phyloP scores from a whole-genome alignment of 495 filamentous ascomycete species.

The Margaritispora aquatica region DNA sequence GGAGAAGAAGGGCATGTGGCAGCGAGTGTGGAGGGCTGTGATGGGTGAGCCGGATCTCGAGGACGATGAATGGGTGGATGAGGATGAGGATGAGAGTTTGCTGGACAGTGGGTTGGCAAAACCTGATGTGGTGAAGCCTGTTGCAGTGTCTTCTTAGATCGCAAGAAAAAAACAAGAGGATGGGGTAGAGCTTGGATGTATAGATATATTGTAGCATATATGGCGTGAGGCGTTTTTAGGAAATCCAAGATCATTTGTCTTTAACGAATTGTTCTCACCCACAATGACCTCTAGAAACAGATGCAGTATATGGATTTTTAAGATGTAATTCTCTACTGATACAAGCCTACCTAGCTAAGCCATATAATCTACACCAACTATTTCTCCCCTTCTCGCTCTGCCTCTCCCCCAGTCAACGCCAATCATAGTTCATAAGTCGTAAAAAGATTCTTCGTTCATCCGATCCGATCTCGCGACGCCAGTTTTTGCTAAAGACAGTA shows the following conservation, averaged over 20 bases:
- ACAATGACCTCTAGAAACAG: not conserved
- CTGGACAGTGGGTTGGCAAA: slow-evolving; percentile 12
- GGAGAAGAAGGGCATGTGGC: slow-evolving; percentile 94
- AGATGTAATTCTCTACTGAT: not conserved
- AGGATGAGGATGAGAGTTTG: slow-evolving; percentile 23
- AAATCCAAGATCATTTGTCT: not conserved
- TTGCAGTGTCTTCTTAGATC: slow-evolving; percentile 1
- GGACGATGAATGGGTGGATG: slow-evolving; percentile 43
- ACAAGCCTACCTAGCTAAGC: not conserved
- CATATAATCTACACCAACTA: not conserved
- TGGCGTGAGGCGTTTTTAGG: not conserved
- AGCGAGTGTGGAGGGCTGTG: slow-evolving; percentile 60
- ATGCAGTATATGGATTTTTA: not conserved
- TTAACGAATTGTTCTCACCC: not conserved
- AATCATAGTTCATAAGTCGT: not conserved
- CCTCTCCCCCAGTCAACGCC: not conserved
- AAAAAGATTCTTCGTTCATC: not conserved
- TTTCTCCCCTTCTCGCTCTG: not conserved
- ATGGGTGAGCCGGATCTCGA: slow-evolving; percentile 34
- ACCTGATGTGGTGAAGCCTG: slow-evolving; percentile 10
- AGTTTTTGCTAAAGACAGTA: not conserved
- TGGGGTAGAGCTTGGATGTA: not conserved
- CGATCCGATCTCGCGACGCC: not conserved
- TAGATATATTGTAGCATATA: slow-evolving; percentile 5
- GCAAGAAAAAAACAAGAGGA: not conserved